Percentiles rank a stretch among this genome's conserved stretches.
phyloP scores from a whole-genome alignment of 2,329 filamentous ascomycete species.

The Stenocarpella maydis region DNA sequence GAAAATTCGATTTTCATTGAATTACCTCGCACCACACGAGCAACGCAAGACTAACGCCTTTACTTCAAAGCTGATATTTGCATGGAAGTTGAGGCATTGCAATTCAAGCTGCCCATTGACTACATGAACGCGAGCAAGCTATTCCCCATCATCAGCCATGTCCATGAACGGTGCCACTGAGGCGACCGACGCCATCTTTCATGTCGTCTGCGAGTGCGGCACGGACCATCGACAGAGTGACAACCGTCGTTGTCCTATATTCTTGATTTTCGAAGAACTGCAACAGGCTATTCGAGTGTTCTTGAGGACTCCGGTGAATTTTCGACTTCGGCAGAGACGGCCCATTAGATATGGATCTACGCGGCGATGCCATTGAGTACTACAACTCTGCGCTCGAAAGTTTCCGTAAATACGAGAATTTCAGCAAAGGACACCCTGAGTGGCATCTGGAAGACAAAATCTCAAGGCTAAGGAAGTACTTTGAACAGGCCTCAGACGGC shows the following conservation, averaged over 20 bases:
- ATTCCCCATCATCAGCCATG: not conserved
- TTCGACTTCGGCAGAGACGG: not conserved
- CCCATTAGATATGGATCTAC: not conserved
- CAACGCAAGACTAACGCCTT: not conserved
- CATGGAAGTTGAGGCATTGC: not conserved
- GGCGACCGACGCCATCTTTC: not conserved
- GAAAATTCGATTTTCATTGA: not conserved
- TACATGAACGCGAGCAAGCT: not conserved
- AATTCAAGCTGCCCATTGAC: not conserved
- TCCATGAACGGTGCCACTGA: not conserved
- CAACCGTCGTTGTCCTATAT: not conserved
- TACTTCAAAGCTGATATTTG: not conserved
- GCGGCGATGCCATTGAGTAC: fast-evolving
- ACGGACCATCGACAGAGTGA: not conserved
- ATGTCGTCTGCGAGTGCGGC: not conserved
- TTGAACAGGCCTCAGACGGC: not conserved
- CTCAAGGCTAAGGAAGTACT: not conserved
- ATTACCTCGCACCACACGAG: not conserved
- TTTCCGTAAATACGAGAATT: not conserved
- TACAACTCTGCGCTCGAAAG: fast-evolving
- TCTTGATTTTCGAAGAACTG: not conserved
- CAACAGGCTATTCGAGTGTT: not conserved
- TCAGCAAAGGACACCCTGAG: not conserved
- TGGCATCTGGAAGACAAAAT: not conserved
- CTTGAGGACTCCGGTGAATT: not conserved